Evolutionary conservation across 768 basidiomycete species (phyloP).

Genomic region (Suillus brevipes): DNA sequence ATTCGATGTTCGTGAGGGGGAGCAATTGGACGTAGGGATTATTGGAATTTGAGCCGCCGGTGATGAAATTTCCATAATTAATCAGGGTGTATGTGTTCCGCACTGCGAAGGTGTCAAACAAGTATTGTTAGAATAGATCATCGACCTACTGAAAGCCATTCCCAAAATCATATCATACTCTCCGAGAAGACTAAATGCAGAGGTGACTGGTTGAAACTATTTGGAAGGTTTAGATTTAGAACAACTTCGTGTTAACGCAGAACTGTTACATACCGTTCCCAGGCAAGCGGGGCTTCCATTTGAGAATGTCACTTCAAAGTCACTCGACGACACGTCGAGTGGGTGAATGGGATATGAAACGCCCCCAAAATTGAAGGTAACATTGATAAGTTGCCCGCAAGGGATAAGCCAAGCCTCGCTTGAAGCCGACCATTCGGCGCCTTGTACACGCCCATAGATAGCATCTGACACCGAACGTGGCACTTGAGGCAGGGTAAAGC

Average conservation of each 20-base stretch:
- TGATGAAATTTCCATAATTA: constrained; percentile 70
- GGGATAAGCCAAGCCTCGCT: constrained; percentile 71
- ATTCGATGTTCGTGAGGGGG: constrained; percentile 50
- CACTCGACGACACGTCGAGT: constrained; percentile 62
- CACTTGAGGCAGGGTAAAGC: constrained; percentile 71
- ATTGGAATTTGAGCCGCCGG: constrained; percentile 44
- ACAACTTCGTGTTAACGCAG: background rate
- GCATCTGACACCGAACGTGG: constrained; percentile 74
- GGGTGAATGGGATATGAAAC: constrained; percentile 71
- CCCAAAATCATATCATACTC: constrained; percentile 83
- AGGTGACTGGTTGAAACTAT: constrained; percentile 82
- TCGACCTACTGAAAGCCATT: constrained; percentile 69
- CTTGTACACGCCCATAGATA: constrained; percentile 77
- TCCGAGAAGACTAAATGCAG: constrained; percentile 74
- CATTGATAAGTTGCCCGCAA: constrained; percentile 69
- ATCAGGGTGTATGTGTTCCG: constrained; percentile 75
- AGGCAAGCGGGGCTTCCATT: constrained; percentile 60
- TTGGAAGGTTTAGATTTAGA: constrained; percentile 10
- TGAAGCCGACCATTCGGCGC: constrained; percentile 60
- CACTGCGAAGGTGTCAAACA: constrained; percentile 42
- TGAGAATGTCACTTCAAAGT: constrained; percentile 44
- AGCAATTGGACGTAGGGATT: constrained; percentile 73
- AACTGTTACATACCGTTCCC: constrained; percentile 55
- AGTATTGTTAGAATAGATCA: background rate
- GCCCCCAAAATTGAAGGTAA: constrained; percentile 74